Evolutionary conservation across 192 early-diverging fungal genomes (phyloP).

Genomic region (Coemansia sp.): DNA sequence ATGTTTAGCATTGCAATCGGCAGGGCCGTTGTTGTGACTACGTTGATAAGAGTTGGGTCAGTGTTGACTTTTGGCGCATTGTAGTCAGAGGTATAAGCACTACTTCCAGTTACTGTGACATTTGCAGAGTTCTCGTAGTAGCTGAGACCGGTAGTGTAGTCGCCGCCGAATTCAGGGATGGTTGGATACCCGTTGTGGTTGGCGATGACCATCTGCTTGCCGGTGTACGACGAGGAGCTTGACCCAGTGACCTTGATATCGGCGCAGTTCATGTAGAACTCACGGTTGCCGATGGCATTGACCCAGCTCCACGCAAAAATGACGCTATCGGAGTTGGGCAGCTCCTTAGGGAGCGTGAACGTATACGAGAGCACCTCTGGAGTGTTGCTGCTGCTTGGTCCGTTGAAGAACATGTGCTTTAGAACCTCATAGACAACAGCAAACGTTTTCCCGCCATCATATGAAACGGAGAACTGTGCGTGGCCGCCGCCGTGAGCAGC

Average conservation of each 20-base stretch:
- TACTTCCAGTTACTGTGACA: slow-evolving; percentile 35
- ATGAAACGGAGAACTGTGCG: no score
- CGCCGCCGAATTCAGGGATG: slow-evolving; percentile 53
- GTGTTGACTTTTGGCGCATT: no score
- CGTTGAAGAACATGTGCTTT: no score
- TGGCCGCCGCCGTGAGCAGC: no score
- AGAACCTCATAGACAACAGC: no score
- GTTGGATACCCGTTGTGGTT: slow-evolving; percentile 46
- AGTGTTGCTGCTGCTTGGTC: no score
- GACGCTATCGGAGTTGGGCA: no score
- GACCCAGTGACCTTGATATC: slow-evolving; percentile 29
- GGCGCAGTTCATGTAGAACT: slow-evolving; percentile 16
- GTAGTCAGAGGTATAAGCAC: not conserved
- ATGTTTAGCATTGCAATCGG: not conserved
- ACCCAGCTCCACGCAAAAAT: no score
- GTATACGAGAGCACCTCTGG: no score
- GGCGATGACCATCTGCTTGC: slow-evolving; percentile 38
- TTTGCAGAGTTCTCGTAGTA: slow-evolving; percentile 23
- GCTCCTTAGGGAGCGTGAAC: no score
- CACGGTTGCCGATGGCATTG: no score
- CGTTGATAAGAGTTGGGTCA: not conserved
- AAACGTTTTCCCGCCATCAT: no score
- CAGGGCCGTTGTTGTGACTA: not conserved
- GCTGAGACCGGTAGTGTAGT: slow-evolving; percentile 34
- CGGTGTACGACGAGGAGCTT: slow-evolving; percentile 31